These are phyloP conservation scores for Epichloe uncinata DNA, from an alignment of 2,329 filamentous ascomycete genomes.

Conservation along the genomic window DNA sequence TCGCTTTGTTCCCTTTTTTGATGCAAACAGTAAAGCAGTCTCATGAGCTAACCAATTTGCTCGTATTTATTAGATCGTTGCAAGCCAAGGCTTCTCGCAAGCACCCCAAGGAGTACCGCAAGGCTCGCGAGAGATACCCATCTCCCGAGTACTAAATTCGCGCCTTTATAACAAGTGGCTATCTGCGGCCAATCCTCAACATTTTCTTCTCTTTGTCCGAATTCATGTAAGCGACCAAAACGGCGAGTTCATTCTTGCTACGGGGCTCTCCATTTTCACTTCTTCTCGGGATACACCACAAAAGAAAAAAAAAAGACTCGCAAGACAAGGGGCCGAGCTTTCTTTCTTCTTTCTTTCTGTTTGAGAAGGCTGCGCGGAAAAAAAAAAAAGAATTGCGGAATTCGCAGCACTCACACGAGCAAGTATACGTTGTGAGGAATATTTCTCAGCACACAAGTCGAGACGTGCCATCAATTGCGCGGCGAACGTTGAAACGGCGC, in stretches of 20 bases:
- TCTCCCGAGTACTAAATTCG: slow-evolving; percentile 47
- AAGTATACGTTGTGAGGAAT: not conserved
- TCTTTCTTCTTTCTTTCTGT: not conserved
- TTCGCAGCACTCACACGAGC: not conserved
- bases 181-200: not conserved
- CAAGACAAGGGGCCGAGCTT: too few species aligned
- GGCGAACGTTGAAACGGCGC: slow-evolving; percentile 11
- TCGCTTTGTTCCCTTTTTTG: not conserved
- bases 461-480: slow-evolving; percentile 18
- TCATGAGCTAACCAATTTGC: not conserved
- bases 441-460: not conserved
- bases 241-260: not conserved
- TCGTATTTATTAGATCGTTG: slow-evolving; percentile 28
- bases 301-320: not conserved
- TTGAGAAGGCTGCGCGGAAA: not conserved
- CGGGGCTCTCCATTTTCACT: not conserved
- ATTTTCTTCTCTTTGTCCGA: not conserved
- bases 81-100: slow-evolving; percentile 61
- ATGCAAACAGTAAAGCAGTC: not conserved
- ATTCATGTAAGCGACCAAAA: not conserved
- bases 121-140: slow-evolving; percentile 53
- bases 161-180: slow-evolving; percentile 4
- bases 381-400: too few species aligned
- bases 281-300: not conserved
- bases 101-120: slow-evolving; percentile 55